These are phyloP conservation scores for Hypomyces perniciosus DNA, from an alignment of 2,329 filamentous ascomycete genomes.

Conservation along the genomic window DNA sequence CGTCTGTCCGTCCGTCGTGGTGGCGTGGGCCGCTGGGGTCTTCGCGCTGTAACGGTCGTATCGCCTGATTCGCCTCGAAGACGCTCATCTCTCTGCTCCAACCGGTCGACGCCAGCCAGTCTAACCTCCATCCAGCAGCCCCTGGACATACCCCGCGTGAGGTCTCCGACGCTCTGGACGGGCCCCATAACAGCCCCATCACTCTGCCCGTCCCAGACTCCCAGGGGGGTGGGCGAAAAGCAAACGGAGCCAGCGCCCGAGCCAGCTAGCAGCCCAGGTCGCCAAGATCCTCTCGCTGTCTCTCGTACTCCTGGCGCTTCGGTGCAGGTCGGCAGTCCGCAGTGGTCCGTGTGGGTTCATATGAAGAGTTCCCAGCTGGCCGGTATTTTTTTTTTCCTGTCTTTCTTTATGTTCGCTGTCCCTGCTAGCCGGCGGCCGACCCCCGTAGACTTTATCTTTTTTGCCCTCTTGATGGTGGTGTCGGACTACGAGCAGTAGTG, in stretches of 20 bases:
- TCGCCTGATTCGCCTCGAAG: background rate
- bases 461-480: too few relatives aligned
- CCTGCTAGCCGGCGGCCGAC: background rate
- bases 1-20: conserved; percentile 4
- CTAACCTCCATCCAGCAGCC: background rate
- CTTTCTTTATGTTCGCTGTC: background rate
- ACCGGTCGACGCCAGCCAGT: too few relatives aligned
- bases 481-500: too few relatives aligned
- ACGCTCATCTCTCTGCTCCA: background rate
- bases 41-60: background rate
- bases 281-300: background rate
- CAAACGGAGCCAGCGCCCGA: conserved; percentile 3
- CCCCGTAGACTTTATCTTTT: too few relatives aligned
- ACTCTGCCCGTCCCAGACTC: conserved; percentile 5
- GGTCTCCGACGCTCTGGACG: conserved; percentile 11
- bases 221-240: conserved; percentile 1
- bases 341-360: background rate
- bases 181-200: conserved; percentile 13
- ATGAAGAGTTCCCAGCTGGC: background rate
- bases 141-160: conserved; percentile 11
- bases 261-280: too few relatives aligned
- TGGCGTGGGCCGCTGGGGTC: background rate
- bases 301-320: background rate
- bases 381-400: background rate
- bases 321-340: background rate